Evolutionary conservation across 2,329 filamentous ascomycete genomes (phyloP), one percentile per base, ranked within the genome.

Genomic region (Fusarium xylarioides): DNA sequence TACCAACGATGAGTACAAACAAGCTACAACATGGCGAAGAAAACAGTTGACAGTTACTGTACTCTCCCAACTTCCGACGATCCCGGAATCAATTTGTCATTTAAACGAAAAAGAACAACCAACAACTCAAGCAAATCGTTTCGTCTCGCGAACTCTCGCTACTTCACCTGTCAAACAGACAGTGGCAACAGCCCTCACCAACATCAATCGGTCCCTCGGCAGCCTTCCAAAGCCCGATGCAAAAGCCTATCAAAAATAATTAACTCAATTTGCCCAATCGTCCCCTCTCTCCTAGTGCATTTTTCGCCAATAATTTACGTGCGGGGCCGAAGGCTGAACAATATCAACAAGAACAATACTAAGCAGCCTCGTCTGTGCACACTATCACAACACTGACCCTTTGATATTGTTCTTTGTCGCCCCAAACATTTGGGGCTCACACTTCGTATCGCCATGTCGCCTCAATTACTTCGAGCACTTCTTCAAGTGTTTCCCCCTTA

Each of bases 331-430:
- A 23, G 57, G 37, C 23, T 55, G 63, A 68, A 72, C 68, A 74
- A 74, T 66, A 72, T 59, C 42, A 72, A 61, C 11, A 18, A 73
- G 71, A 73, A 74, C 72, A 74, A 74, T 73, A 70, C 58, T 47
- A 74, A 73, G 18, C 49, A 52, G 21, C 49, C 55, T 59, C 50
- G 72, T 74, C 65, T 74, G 71, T 74, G 72, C 71, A 68, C 53
- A 69, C 56, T 52, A 49, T 47, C 50, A 43, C 68, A 49, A n/a
- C 55, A 35, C 57, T 70, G 30, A 37, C 21, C 54, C 50, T 37
- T 53, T 71, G 34, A 61, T 63, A 67, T 73, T 76, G 70, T 75
- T 71, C 74, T 77, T 76, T 76, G 74, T 77, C 50, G 47, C 19
- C 18, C 34, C 62, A 69, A 69, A 64, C 35, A 19, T 21, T 26